Percentiles rank a stretch among this genome's conserved stretches.
phyloP scores from a whole-genome alignment of 306 rosid genomes.

The Oxytropis ochrocephala region DNA sequence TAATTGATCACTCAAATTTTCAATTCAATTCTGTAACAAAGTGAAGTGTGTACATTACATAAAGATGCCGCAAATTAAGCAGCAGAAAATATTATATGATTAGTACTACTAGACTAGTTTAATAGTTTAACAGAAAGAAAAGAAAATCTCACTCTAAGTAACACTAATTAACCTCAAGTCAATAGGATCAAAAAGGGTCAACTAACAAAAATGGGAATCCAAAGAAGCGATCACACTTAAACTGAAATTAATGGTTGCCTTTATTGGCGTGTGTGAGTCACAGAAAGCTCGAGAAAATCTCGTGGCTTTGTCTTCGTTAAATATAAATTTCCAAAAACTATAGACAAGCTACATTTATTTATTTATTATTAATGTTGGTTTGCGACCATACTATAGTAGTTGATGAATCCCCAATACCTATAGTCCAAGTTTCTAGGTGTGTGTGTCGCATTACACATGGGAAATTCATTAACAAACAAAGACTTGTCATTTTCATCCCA shows the following conservation, averaged over 20 bases:
- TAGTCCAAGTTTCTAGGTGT: conserved; percentile 29
- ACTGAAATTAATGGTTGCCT: neutral
- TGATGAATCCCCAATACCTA: neutral
- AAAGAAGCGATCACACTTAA: neutral
- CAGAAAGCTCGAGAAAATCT: conserved; percentile 23
- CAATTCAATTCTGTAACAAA: neutral
- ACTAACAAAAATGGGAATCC: neutral
- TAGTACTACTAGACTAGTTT: no score
- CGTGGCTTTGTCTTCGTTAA: neutral
- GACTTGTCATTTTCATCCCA: conserved; percentile 15
- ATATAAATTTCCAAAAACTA: neutral
- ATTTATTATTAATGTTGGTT: neutral
- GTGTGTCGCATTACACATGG: neutral
- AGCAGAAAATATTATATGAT: neutral
- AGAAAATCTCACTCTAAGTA: conserved; percentile 4
- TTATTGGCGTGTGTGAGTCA: conserved; percentile 34
- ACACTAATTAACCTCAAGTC: neutral
- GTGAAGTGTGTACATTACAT: conserved; percentile 32
- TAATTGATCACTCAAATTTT: conserved; percentile 14
- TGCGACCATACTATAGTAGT: neutral
- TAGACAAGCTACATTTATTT: neutral
- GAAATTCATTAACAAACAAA: conserved; percentile 1
- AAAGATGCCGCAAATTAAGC: conserved; percentile 16
- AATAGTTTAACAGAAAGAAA: neutral
- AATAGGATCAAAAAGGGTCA: neutral